A percentile compares a stretch with the other conserved stretches of the same genome.
Conservation (phyloP, 2,329 filamentous ascomycete genomes). For the Akanthomyces uredinophilus region DNA sequence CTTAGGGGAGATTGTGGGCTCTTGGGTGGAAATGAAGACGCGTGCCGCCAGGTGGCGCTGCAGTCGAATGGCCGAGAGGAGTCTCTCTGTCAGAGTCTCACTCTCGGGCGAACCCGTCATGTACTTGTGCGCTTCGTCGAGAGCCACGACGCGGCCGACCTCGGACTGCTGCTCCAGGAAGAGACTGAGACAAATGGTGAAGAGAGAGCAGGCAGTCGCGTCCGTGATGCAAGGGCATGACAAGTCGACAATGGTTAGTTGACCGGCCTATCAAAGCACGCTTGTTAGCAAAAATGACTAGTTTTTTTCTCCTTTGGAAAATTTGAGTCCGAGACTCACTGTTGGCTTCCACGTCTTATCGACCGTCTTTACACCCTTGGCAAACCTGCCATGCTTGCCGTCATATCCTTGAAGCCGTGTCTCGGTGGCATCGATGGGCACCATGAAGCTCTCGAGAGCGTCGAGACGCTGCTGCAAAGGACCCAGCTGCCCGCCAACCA, state of each 20-base stretch:
- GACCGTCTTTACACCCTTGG: neutral
- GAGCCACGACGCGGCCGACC: constrained; percentile 54
- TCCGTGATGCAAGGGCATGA: constrained; percentile 63
- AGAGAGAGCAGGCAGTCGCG: constrained; percentile 61
- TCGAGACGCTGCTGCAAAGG: constrained; percentile 57
- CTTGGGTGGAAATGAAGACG: constrained; percentile 67
- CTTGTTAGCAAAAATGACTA: neutral
- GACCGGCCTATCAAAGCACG: constrained; percentile 33
- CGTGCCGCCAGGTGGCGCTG: constrained; percentile 63
- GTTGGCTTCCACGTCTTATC: constrained; percentile 11
- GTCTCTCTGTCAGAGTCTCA: constrained; percentile 50
- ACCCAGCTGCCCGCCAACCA: constrained; percentile 40
- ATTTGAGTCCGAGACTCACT: neutral
- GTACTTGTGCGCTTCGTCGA: constrained; percentile 75
- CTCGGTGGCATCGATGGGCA: constrained; percentile 8
- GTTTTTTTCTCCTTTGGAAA: no score
- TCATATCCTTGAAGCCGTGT: neutral
- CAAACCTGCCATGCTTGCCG: neutral
- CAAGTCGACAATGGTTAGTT: constrained; percentile 63
- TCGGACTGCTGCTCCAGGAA: constrained; percentile 50
- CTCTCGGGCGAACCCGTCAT: constrained; percentile 53
- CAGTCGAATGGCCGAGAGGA: constrained; percentile 57
- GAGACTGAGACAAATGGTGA: constrained; percentile 61
- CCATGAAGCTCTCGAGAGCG: constrained; percentile 60
- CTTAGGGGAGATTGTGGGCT: constrained; percentile 61